Base-by-base conservation (phyloP, 306 rosid genomes). In the Hylodesmum podocarpum region DNA sequence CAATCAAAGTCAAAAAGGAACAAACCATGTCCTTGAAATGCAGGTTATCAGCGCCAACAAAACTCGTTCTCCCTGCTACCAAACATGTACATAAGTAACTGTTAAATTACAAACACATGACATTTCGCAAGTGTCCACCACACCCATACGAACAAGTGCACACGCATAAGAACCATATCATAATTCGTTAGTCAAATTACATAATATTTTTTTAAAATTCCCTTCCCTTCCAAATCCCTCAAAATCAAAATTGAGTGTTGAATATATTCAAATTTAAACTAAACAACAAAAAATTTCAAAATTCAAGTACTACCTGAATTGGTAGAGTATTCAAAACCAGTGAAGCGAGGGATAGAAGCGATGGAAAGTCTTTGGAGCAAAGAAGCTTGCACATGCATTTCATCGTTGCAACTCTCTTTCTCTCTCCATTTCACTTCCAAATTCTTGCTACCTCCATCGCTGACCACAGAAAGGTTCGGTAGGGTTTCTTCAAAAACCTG, bases 21-120 rank as follows among this genome's bases (percentile, higher is more conserved):
- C 63, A 25, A 84, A 89, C 97, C 10, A 81, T 73, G 66, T 89
- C 92, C 53, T 83, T 80, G 22, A 87, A 78, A 63, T 81, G 85
- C 84, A 87, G 54, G 79, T 79, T 77, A 77, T 82, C 89, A 74
- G 77, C 83, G 66, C 84, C 89, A 55, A 83, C 72, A 84, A 81
- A 39, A 58, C 93, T 89, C 72, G 90, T 63, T 84, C 82, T 86
- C 77, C 73, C 97, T 90, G 96, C 77, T 79, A 89, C 61, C 82
- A 78, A 75, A 25, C 69, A 85, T 86, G 49, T 8, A 78, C 76
- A 44, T 19, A 8, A n/a, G n/a, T n/a, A n/a, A n/a, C 5, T 27
- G 58, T 28, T 37, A 58, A 62, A 18, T 8, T 34, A 57, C 1
- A 57, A 29, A 57, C 19, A 57, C 19, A 1, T 14, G 31, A 25